phyloP scores from a whole-genome alignment of 305 asterid genomes.

The Fraxinus xanthoxyloides region DNA sequence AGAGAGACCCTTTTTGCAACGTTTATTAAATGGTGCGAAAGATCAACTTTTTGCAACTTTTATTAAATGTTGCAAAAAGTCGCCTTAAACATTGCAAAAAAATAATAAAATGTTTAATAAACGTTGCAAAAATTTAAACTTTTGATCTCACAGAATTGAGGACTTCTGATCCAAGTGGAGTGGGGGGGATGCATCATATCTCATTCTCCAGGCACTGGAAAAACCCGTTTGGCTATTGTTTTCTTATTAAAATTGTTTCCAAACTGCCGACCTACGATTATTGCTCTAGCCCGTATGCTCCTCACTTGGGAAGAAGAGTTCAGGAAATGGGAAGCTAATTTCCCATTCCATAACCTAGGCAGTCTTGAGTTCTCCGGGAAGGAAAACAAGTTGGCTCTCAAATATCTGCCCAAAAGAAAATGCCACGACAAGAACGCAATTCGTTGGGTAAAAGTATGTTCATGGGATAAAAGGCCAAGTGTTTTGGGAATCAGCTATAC shows the following conservation, averaged over 20 bases:
- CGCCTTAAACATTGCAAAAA: too few species aligned
- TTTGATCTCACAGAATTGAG: conserved; percentile 36
- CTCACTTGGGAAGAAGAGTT: conserved; percentile 76
- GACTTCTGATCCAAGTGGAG: conserved; percentile 25
- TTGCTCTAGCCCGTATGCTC: conserved; percentile 62
- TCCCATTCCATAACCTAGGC: conserved; percentile 59
- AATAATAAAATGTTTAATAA: too few species aligned
- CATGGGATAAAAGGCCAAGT: conserved; percentile 35
- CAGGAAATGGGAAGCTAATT: conserved; percentile 50
- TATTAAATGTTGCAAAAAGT: too few species aligned
- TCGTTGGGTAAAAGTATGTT: conserved; percentile 35
- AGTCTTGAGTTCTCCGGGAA: conserved; percentile 32
- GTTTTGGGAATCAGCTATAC: background rate
- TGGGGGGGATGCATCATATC: background rate
- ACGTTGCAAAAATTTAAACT: too few species aligned
- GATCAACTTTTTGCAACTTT: too few species aligned
- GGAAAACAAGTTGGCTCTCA: conserved; percentile 26
- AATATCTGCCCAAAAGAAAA: conserved; percentile 6
- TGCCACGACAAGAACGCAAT: conserved; percentile 12
- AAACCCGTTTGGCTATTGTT: conserved; percentile 56
- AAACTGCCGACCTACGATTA: conserved; percentile 45
- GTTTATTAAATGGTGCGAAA: too few species aligned
- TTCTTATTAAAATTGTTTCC: conserved; percentile 55
- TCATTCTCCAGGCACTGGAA: conserved; percentile 52
- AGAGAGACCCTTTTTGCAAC: too few species aligned